Evolutionary conservation across 148 eudicot species (phyloP).

Genomic region (Spergularia marina): DNA sequence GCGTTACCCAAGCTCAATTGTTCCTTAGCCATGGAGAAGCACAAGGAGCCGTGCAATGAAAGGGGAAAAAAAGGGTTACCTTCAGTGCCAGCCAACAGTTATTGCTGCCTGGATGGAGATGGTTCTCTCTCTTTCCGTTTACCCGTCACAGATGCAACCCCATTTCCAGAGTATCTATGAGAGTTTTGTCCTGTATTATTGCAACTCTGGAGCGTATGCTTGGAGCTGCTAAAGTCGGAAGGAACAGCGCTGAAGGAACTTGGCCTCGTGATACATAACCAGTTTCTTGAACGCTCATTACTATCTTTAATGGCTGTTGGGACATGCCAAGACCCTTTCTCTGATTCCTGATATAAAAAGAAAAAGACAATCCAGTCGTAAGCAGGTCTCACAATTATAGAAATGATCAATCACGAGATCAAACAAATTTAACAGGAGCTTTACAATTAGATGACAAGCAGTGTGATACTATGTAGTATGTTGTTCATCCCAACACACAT

Average conservation of each 20-base stretch:
- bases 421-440: no score
- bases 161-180: conserved; percentile 11
- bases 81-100: not conserved
- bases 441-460: no score
- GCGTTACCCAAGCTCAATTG: not conserved
- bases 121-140: conserved; percentile 56
- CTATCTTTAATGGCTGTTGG: conserved; percentile 45
- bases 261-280: conserved; percentile 65
- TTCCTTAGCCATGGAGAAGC: conserved; percentile 29
- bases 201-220: not conserved
- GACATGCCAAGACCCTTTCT: conserved; percentile 61
- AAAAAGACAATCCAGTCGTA: not conserved
- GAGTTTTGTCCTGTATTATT: not conserved
- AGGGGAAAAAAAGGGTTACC: not conserved
- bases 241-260: conserved; percentile 14
- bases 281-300: conserved; percentile 54
- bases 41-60: conserved; percentile 28
- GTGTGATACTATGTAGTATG: no score
- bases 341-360: conserved; percentile 15
- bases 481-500: no score
- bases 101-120: conserved; percentile 14
- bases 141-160: conserved; percentile 28
- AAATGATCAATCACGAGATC: not conserved
- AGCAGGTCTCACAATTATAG: not conserved
- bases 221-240: not conserved